Evolutionary conservation across 2,329 filamentous ascomycete species (phyloP).

Genomic region (Tolypocladium tundrense): DNA sequence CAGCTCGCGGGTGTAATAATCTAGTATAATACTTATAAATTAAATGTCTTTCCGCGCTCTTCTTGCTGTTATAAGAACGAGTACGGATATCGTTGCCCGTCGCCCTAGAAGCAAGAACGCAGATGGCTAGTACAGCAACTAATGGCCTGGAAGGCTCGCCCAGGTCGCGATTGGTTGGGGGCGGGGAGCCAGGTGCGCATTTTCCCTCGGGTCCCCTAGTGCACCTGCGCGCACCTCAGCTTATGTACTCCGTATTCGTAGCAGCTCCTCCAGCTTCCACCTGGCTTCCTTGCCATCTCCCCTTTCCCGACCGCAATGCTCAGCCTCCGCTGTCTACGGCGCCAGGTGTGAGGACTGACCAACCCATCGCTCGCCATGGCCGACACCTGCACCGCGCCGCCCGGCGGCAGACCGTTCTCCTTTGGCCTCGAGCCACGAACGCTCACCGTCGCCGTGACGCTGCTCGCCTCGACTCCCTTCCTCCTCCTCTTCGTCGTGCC

Average conservation of each 20-base stretch:
- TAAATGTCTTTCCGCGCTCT: too few species aligned
- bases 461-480: constrained; percentile 10
- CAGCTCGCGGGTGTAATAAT: too few species aligned
- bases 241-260: not conserved
- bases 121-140: too few species aligned
- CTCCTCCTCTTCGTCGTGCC: constrained; percentile 15
- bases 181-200: too few species aligned
- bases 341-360: not conserved
- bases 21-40: too few species aligned
- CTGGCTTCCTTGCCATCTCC: not conserved
- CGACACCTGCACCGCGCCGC: constrained; percentile 17
- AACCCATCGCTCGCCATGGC: constrained; percentile 9
- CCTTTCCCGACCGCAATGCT: not conserved
- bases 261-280: not conserved
- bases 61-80: too few species aligned
- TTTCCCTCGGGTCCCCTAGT: not conserved
- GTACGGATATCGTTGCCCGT: too few species aligned
- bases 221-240: not conserved
- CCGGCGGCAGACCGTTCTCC: constrained; percentile 13
- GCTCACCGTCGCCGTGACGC: constrained; percentile 14
- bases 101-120: too few species aligned
- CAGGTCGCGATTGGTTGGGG: too few species aligned
- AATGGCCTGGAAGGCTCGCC: too few species aligned
- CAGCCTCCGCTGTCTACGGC: not conserved
- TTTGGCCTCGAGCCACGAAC: constrained; percentile 19